Base-by-base conservation (phyloP, 441 rosid genomes). In the Eutrema salsugineum region DNA sequence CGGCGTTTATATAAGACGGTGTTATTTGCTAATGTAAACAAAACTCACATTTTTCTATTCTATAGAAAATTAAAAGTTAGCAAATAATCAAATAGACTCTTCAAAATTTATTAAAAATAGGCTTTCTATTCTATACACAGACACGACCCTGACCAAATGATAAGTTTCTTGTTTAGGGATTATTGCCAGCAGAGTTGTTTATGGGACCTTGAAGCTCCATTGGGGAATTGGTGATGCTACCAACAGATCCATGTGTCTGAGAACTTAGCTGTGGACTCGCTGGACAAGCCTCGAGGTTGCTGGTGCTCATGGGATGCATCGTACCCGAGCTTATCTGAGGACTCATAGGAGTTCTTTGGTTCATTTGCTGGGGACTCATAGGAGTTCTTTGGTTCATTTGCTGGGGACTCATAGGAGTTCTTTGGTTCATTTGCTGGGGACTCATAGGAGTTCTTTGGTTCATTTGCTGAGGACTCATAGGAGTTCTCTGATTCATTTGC, bases 401-500 rank as follows among this genome's bases (percentile, higher is more conserved):
- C 78, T 94, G 99, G n/a, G 96, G 98, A 79, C 96, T 94, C n/a
- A n/a, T n/a, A n/a, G 97, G 94, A 53, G 98, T 93, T 71, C 95
- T 86, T 65, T 92, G 99, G 79, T 79, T 85, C 85, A 94, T 86
- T 66, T 92, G 98, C 82, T 93, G 99, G 19, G 98, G 99, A 81
- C 99, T 96, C 97, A 93, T 83, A 6, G 97, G 94, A 53, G 98
- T 93, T 71, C 95, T 86, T 65, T 92, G 99, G 79, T 79, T 85
- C 85, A 94, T 86, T 66, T 92, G 98, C 74, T 94, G 99, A 8
- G 96, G 98, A 65, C 77, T 73, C 92, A 66, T 30, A 6, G 77
- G 98, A 87, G 98, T 91, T 71, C 93, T 81, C 57, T 89, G 98
- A 80, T 75, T 83, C 84, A 93, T 87, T 62, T 89, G 97, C 78